Base-by-base conservation (phyloP, 345 rosid species). In the Ceriops zippeliana region DNA sequence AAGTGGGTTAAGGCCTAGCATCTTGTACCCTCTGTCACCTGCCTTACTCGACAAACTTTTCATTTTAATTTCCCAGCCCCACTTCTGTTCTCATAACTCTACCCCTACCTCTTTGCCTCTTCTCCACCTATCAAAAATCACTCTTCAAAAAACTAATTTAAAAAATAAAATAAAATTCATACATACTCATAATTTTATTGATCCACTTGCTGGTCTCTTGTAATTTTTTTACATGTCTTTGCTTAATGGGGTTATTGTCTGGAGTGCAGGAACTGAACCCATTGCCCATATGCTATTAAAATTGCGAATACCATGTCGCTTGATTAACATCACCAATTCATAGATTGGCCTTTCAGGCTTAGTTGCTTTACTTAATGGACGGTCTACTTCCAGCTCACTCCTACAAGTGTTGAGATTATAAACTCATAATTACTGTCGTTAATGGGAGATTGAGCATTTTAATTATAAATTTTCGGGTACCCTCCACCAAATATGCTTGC, bases 1-100 rank as follows among this genome's bases (percentile, higher is more conserved):
- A 67, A 80, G 84, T 72, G 81, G 83, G 82, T 86, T 73, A 65
- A 81, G 85, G 82, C 83, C 75, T 74, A 82, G 75, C 78, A 75
- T 54, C 65, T 56, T 85, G 91, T 76, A 75, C 61, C 82, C 85
- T 73, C 66, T 73, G 80, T 80, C 77, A 73, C 87, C 82, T 75
- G 79, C 83, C 79, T 75, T 70, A 62, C 76, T 75, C 73, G 83
- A 79, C 93, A 89, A 63, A 27, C 70, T 63, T 85, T 52, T 72
- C 66, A 42, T 68, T 82, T 67, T 70, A 69, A 75, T 75, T 74
- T 49, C 82, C 72, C 78, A 71, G 71, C 24, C 27, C 63, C 52
- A 61, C 71, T 73, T 76, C 79, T 76, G 78, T 75, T 70, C 75
- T 81, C 78, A 67, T 67, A 61, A 49, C 74, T 46, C 47, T n/a